These are phyloP conservation scores for Diplosphaera chodatii DNA, from an alignment of 139 green algal genomes.

Conservation along the genomic window DNA sequence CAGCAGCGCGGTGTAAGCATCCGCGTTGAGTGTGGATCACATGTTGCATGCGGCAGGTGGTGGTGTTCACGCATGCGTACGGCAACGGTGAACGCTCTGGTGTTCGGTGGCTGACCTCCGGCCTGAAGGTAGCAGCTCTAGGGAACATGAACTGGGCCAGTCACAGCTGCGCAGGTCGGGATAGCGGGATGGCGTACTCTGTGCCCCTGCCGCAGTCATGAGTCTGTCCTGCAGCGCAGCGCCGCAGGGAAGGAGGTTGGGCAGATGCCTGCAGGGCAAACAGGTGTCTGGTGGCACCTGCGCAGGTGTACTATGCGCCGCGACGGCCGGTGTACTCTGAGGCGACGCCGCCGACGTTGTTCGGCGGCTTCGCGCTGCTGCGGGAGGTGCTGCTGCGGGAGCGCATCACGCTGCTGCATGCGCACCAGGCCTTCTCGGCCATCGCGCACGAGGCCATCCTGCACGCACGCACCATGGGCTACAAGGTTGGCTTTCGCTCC, in stretches of 20 bases:
- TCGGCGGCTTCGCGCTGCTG: constrained; percentile 51
- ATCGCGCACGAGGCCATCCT: constrained; percentile 79
- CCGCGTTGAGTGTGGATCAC: too few species aligned
- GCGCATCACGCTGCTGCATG: constrained; percentile 76
- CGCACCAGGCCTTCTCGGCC: constrained; percentile 78
- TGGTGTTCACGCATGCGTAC: constrained; percentile 79
- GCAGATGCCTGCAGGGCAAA: too few species aligned
- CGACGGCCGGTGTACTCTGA: constrained; percentile 64
- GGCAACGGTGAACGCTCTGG: constrained; percentile 45
- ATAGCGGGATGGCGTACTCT: too few species aligned
- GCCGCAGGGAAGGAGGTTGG: too few species aligned
- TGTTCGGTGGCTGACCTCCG: constrained; percentile 82
- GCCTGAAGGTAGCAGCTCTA: constrained; percentile 71
- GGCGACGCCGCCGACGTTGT: constrained; percentile 61
- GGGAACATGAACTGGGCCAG: too few species aligned
- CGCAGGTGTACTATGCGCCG: constrained; percentile 91
- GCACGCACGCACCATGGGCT: constrained; percentile 76
- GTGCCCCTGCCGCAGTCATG: too few species aligned
- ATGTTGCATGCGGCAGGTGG: constrained; percentile 37
- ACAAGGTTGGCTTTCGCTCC: constrained; percentile 32
- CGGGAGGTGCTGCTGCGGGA: constrained; percentile 66
- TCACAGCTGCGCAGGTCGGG: not conserved
- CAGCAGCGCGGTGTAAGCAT: not conserved
- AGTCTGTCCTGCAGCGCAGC: too few species aligned
- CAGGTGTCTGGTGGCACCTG: too few species aligned